Conservation (phyloP, 1,284 basidiomycete species). For the Tylopilus orsonianus region DNA sequence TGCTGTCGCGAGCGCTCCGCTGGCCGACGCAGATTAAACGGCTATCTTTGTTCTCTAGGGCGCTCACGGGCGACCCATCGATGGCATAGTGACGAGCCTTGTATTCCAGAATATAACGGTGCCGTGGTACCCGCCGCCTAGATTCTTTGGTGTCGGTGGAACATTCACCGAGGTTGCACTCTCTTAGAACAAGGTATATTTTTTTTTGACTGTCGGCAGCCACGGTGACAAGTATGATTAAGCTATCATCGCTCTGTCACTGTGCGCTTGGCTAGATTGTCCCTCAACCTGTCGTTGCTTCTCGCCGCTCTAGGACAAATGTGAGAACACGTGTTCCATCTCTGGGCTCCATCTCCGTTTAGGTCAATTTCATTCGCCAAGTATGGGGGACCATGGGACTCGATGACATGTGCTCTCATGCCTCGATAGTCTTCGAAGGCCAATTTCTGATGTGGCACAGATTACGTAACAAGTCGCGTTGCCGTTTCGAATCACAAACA, state of each 20-base stretch:
- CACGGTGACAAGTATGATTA: neutral
- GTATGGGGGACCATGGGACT: conserved; percentile 20
- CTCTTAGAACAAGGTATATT: neutral
- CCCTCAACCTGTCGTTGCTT: neutral
- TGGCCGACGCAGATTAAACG: neutral
- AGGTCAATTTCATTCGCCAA: neutral
- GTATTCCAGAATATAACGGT: conserved; percentile 13
- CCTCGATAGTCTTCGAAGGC: conserved; percentile 1
- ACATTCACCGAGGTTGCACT: neutral
- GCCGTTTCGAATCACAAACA: conserved; percentile 26
- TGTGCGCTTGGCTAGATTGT: neutral
- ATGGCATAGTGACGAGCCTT: conserved; percentile 16
- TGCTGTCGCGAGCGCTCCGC: neutral
- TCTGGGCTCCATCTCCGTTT: neutral
- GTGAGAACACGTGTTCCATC: conserved; percentile 4
- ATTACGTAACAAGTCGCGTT: conserved; percentile 8
- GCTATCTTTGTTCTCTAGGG: neutral
- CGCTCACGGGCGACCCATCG: neutral
- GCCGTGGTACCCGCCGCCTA: neutral
- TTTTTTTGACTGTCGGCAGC: neutral
- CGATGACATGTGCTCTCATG: conserved; percentile 13
- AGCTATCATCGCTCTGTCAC: neutral
- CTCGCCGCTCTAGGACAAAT: conserved; percentile 12
- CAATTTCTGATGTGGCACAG: conserved; percentile 1
- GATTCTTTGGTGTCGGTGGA: neutral